Evolutionary conservation across 106 monocot species (phyloP).

Genomic region (Chionographis japonica): DNA sequence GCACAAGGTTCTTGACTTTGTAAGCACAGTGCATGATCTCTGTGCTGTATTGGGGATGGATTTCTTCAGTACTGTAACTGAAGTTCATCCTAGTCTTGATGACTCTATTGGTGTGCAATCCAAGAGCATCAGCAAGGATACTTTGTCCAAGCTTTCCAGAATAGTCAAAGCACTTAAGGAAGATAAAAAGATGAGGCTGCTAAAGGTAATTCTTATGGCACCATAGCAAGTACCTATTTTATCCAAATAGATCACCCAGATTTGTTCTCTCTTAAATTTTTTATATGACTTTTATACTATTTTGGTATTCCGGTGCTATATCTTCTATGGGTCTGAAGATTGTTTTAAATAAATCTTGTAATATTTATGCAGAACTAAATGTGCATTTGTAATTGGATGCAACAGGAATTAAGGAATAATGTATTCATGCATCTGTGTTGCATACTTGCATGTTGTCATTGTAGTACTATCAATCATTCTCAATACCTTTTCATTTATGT

Average conservation of each 20-base stretch:
- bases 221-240: not conserved
- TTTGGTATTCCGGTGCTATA: too few species aligned
- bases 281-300: not conserved
- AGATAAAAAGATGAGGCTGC: constrained; percentile 65
- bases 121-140: constrained; percentile 89
- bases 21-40: constrained; percentile 80
- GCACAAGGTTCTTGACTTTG: constrained; percentile 77
- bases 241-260: not conserved
- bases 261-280: not conserved
- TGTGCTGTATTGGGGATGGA: constrained; percentile 92
- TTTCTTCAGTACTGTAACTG: constrained; percentile 69
- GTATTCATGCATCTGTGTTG: too few species aligned
- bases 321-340: too few species aligned
- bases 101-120: constrained; percentile 63
- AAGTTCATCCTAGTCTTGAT: constrained; percentile 83
- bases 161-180: constrained; percentile 53
- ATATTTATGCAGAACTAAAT: too few species aligned
- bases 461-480: too few species aligned
- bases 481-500: too few species aligned
- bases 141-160: constrained; percentile 68
- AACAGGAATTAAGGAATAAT: too few species aligned
- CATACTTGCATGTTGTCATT: too few species aligned
- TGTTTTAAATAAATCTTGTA: too few species aligned
- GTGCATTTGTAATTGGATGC: too few species aligned
- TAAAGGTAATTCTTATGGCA: constrained; percentile 47